phyloP scores from a whole-genome alignment of 2,329 filamentous ascomycete genomes.

The Epicoccum sorghinum region DNA sequence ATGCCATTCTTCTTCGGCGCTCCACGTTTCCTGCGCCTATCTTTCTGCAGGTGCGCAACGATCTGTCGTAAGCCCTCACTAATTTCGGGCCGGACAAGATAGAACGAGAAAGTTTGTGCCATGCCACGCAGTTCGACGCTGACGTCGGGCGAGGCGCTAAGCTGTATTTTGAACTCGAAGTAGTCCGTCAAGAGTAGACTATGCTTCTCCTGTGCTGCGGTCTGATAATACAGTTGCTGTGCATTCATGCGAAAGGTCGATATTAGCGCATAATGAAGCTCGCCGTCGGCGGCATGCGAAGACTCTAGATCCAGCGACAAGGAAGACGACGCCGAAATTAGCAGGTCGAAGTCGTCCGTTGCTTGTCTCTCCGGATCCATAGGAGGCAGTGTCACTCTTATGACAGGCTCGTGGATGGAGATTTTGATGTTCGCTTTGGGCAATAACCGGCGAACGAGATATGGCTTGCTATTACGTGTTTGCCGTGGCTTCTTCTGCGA shows the following conservation, averaged over 20 bases:
- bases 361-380: conserved; percentile 64
- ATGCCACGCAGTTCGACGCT: conserved; percentile 80
- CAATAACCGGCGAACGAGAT: conserved; percentile 84
- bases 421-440: conserved; percentile 95
- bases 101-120: conserved; percentile 84
- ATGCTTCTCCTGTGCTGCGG: conserved; percentile 78
- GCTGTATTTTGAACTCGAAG: conserved; percentile 82
- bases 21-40: conserved; percentile 42
- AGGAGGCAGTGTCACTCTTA: conserved; percentile 86
- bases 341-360: conserved; percentile 86
- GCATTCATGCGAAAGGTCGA: conserved; percentile 83
- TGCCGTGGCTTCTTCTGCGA: conserved; percentile 32
- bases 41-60: conserved; percentile 74
- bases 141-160: conserved; percentile 85
- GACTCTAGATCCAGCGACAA: conserved; percentile 93
- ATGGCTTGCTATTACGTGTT: conserved; percentile 52
- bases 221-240: conserved; percentile 94
- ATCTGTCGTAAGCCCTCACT: conserved; percentile 92
- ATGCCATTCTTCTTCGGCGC: conserved; percentile 55
- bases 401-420: conserved; percentile 93
- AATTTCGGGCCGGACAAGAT: conserved; percentile 90
- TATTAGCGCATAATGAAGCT: conserved; percentile 84
- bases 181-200: conserved; percentile 87
- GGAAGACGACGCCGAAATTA: conserved; percentile 94
- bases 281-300: conserved; percentile 85